Evolutionary conservation across 148 eudicot genomes (phyloP).

Genomic region (Rhododendron simsii): DNA sequence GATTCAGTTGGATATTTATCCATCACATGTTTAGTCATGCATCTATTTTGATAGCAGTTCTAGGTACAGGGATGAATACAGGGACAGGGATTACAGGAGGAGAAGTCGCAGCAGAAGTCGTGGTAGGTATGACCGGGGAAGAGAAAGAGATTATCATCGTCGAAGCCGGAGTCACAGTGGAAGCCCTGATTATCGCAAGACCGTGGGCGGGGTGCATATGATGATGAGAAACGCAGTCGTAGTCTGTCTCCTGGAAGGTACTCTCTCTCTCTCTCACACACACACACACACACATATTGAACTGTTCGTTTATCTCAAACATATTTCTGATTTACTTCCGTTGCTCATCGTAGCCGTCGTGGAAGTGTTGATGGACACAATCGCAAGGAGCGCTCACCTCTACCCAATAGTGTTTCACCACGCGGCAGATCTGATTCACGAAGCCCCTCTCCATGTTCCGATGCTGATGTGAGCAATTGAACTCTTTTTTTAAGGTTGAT

Average conservation of each 20-base stretch:
- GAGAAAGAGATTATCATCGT: constrained; percentile 51
- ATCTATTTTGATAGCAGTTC: background rate
- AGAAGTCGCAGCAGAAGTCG: constrained; percentile 74
- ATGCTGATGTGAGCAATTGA: constrained; percentile 63
- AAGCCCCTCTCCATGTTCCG: constrained; percentile 79
- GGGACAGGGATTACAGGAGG: constrained; percentile 45
- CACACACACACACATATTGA: background rate
- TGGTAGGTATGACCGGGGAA: constrained; percentile 52
- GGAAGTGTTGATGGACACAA: constrained; percentile 51
- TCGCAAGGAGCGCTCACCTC: constrained; percentile 47
- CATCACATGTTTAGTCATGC: background rate
- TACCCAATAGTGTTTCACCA: constrained; percentile 55
- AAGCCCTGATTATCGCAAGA: constrained; percentile 55
- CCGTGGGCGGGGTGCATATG: constrained; percentile 66
- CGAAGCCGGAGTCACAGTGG: constrained; percentile 65
- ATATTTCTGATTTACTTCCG: constrained; percentile 48
- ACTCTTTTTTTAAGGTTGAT: background rate
- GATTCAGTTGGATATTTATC: background rate
- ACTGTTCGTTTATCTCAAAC: background rate
- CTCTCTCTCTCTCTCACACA: background rate
- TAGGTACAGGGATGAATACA: constrained; percentile 55
- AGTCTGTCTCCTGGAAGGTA: constrained; percentile 69
- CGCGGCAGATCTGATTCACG: constrained; percentile 54
- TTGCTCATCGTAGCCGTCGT: constrained; percentile 52
- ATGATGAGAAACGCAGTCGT: constrained; percentile 50